Evolutionary conservation across 305 asterid species (phyloP).

Genomic region (Fraxinus sp.): DNA sequence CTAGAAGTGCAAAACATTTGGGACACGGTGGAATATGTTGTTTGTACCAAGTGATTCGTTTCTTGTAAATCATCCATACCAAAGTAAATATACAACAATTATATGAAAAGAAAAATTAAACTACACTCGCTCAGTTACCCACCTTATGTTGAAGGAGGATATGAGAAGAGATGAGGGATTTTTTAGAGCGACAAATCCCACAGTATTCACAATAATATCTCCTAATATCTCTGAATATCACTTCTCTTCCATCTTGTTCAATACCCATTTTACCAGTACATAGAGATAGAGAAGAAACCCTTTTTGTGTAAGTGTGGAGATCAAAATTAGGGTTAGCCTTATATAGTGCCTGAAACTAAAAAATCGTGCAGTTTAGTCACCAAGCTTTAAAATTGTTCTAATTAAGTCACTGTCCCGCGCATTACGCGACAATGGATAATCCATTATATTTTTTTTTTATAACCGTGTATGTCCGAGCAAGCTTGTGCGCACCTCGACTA

Average conservation of each 20-base stretch:
- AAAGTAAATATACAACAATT: neutral
- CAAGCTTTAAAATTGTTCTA: neutral
- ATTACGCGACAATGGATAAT: too few species aligned
- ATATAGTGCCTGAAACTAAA: neutral
- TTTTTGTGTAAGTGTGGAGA: neutral
- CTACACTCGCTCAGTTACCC: neutral
- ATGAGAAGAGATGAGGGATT: conserved; percentile 63
- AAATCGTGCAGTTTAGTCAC: neutral
- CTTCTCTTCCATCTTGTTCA: neutral
- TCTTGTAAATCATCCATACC: neutral
- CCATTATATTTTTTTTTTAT: too few species aligned
- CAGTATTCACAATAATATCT: conserved; percentile 76
- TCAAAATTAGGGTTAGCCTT: neutral
- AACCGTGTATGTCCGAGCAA: too few species aligned
- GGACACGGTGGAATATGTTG: neutral
- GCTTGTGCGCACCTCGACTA: too few species aligned
- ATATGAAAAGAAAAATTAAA: neutral
- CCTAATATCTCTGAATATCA: conserved; percentile 68
- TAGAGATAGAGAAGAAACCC: neutral
- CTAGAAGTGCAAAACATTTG: neutral
- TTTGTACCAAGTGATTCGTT: neutral
- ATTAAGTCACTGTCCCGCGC: neutral
- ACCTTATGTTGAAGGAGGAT: conserved; percentile 62
- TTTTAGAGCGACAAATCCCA: conserved; percentile 85
- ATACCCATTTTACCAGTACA: neutral